Evolutionary conservation across 1,284 basidiomycete genomes (phyloP), one percentile per base, ranked within the genome.

Genomic region (Anthracocystis setariae): DNA sequence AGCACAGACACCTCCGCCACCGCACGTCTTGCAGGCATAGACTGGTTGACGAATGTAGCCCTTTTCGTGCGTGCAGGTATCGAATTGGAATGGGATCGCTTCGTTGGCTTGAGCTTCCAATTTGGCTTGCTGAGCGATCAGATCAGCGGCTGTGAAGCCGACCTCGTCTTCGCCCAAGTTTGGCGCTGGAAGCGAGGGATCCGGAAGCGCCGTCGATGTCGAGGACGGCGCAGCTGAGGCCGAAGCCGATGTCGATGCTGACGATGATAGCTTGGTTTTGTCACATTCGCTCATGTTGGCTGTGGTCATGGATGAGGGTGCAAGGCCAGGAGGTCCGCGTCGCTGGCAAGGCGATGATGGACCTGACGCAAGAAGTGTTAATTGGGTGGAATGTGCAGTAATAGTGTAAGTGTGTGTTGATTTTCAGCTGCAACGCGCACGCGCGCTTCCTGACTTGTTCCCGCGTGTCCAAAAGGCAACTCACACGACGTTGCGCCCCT

Each of bases 41-140:
- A 84, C 66, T 2, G 83, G 81, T 57, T 85, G 84, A 18, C 81
- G 77, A 54, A 84, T 77, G 62, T 80, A 75, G 24, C 82, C 83
- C 17, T 71, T 47, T 5, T 72, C 70, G 67, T 81, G 74, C 0
- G 84, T 84, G 69, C 84, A 85, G 0, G 79, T 77, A 60, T 84
- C 84, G 50, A 83, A 76, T 12, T 61, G 52, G 65, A 81, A 84
- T 1, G 84, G 84, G 25, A 84, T 74, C 0, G 79, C 81, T 29
- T 84, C 83, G 24, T 75, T 59, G 3, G 84, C 84, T 38, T 84
- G 81, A 3, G 65, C 73, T 45, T 84, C 84, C 13, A 85, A 68
- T 12, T 72, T 73, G 0, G 75, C 72, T 49, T 84, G 83, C 5
- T 77, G 79, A 0, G 77, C 76, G 27, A 84, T 71, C 13, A 84